Evolutionary conservation across 202 grass and related monocot genomes (phyloP), one percentile per base, ranked within the genome.

Genomic region (Carex arenaria): DNA sequence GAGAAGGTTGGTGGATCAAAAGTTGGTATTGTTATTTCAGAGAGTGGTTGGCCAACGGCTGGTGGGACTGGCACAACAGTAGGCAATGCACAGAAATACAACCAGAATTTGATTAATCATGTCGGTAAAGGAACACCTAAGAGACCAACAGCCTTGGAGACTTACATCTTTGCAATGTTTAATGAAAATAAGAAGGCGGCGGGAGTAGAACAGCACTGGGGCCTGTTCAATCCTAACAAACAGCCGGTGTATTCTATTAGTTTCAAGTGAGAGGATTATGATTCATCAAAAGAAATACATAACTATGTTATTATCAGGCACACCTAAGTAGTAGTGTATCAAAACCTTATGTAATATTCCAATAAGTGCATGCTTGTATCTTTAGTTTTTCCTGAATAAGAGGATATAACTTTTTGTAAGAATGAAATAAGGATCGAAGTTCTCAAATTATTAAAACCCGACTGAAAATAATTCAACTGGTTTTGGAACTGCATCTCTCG

Each of bases 121-220:
- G 61, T 82, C 42, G 22, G 36, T 34, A 36, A 59, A 15, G 45
- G 72, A 12, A 85, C 83, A 1, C 83, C 83, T 8, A 67, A 67
- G 83, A 53, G 10, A 7, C 43, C 83, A 15, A 49, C 60, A 36
- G 22, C 53, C n/a, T n/a, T 62, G 23, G 73, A 71, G 31, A 60
- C 54, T 38, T 64, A 72, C 14, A 72, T 72, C 30, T 85, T 85
- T 42, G 72, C 84, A 0, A 47, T 85, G 84, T 85, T 85, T 20
- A 79, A 85, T 13, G 84, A 85, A 18, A 43, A 85, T 26, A 2
- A 53, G 47, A 85, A 85, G 61, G 3, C 20, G 6, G 43, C 84
- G 0, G 84, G 84, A 7, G 52, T 85, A 1, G 84, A 85, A 63
- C 84, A 85, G 72, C 45, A 80, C 17, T 85, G 66, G 56, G 84